These are phyloP conservation scores for Fennellomyces sp. DNA, from an alignment of 371 early-diverging fungal genomes.

Conservation along the genomic window DNA sequence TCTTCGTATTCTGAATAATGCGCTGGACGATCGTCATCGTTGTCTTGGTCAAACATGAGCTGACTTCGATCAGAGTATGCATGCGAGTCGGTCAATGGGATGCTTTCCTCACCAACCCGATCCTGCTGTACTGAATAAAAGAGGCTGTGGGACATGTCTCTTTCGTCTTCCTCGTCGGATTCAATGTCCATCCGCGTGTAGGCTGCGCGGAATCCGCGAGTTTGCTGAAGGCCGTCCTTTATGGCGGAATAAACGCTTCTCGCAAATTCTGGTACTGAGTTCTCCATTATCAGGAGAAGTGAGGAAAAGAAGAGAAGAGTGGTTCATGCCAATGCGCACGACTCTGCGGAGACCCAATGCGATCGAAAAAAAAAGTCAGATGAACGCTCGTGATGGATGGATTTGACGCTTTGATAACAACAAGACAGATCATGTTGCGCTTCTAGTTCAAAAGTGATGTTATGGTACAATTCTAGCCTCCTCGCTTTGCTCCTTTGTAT, in stretches of 20 bases:
- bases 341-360: too few relatives aligned
- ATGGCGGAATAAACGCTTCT: conserved; percentile 23
- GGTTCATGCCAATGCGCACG: too few relatives aligned
- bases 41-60: conserved; percentile 35
- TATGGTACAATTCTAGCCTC: too few relatives aligned
- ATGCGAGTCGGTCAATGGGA: conserved; percentile 45
- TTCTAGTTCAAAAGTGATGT: too few relatives aligned
- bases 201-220: conserved; percentile 25
- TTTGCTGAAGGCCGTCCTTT: conserved; percentile 28
- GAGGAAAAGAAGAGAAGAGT: neutral
- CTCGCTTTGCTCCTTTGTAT: too few relatives aligned
- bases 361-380: too few relatives aligned
- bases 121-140: conserved; percentile 45
- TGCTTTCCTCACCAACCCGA: conserved; percentile 37
- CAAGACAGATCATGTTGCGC: too few relatives aligned
- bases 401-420: too few relatives aligned
- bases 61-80: conserved; percentile 52
- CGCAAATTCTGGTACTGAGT: conserved; percentile 14
- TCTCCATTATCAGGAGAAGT: conserved; percentile 12
- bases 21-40: neutral
- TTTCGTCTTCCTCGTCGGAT: conserved; percentile 41
- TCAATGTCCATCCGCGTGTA: conserved; percentile 48
- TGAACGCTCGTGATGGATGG: too few relatives aligned
- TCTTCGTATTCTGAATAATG: conserved; percentile 31
- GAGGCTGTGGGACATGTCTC: conserved; percentile 31